A percentile compares a stretch with the other conserved stretches of the same genome.
These are phyloP conservation scores for Chlamydomonas applanata DNA, from an alignment of 139 green algal genomes.

Conservation along the genomic window DNA sequence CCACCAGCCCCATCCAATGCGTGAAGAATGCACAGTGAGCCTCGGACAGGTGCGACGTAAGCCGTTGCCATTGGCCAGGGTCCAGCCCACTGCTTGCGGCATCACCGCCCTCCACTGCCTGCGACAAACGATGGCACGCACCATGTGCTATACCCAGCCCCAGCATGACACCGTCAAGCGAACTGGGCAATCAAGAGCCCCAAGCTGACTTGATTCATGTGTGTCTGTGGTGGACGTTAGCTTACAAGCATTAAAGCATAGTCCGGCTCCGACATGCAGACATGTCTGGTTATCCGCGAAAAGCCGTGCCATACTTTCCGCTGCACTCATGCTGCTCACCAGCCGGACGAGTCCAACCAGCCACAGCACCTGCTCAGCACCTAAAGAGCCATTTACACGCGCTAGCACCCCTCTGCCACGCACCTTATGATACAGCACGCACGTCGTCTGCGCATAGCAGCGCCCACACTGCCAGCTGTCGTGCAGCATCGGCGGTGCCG, in stretches of 20 bases:
- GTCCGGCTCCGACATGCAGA: neutral
- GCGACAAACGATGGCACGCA: slow-evolving; percentile 2
- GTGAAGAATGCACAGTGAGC: slow-evolving; percentile 56
- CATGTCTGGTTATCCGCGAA: too few species aligned
- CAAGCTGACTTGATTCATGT: too few species aligned
- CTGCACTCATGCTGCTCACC: too few species aligned
- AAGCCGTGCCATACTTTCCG: too few species aligned
- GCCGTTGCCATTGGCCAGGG: slow-evolving; percentile 12
- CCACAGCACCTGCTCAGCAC: too few species aligned
- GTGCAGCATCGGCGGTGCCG: slow-evolving; percentile 35
- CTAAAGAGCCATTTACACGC: too few species aligned
- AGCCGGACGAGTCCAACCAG: too few species aligned
- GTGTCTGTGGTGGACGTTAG: too few species aligned
- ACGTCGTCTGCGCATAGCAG: slow-evolving; percentile 56
- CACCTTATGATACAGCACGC: slow-evolving; percentile 59
- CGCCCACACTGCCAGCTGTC: slow-evolving; percentile 16
- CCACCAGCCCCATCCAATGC: slow-evolving; percentile 67
- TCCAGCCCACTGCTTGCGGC: slow-evolving; percentile 37
- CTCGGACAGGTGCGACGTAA: slow-evolving; percentile 22
- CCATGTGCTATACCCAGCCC: too few species aligned
- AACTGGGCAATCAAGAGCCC: too few species aligned
- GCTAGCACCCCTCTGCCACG: neutral
- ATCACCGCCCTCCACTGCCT: slow-evolving; percentile 41
- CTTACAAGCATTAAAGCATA: neutral
- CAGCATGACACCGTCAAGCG: too few species aligned